These are phyloP conservation scores for Ophiocordyceps camponoti-leonardi DNA, from an alignment of 2,329 filamentous ascomycete species.

Conservation along the genomic window DNA sequence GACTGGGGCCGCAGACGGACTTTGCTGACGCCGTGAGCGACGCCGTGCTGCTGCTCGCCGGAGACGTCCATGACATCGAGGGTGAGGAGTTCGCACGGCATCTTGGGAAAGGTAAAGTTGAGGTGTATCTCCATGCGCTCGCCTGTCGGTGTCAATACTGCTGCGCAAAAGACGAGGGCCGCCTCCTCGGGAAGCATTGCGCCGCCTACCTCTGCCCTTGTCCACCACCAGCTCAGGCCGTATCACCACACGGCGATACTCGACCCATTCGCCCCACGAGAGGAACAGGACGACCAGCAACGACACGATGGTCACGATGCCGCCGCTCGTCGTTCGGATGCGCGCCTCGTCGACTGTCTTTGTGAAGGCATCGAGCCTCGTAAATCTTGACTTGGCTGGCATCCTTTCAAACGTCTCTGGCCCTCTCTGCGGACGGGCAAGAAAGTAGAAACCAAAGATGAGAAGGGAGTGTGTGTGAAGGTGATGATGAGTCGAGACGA, in stretches of 20 bases:
- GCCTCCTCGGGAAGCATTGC: not conserved
- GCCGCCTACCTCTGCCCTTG: constrained; percentile 65
- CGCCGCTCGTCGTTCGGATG: constrained; percentile 86
- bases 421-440: no score
- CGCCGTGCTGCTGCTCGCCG: constrained; percentile 87
- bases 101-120: constrained; percentile 85
- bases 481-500: not conserved
- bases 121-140: constrained; percentile 99
- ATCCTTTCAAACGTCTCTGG: constrained; percentile 28
- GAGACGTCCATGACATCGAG: constrained; percentile 99
- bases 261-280: constrained; percentile 87
- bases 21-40: constrained; percentile 85
- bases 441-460: not conserved
- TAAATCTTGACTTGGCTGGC: constrained; percentile 86
- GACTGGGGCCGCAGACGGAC: constrained; percentile 57
- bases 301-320: constrained; percentile 84
- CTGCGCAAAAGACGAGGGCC: not conserved
- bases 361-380: constrained; percentile 92
- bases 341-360: constrained; percentile 98
- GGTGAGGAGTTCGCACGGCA: constrained; percentile 89
- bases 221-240: constrained; percentile 91
- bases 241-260: constrained; percentile 74
- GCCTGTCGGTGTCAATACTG: constrained; percentile 31
- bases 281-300: constrained; percentile 78
- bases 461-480: not conserved